A percentile compares a stretch with the other conserved stretches of the same genome.
These are phyloP conservation scores for Selaginella tamariscina DNA, from an alignment of 75 land plant genomes.

Conservation along the genomic window DNA sequence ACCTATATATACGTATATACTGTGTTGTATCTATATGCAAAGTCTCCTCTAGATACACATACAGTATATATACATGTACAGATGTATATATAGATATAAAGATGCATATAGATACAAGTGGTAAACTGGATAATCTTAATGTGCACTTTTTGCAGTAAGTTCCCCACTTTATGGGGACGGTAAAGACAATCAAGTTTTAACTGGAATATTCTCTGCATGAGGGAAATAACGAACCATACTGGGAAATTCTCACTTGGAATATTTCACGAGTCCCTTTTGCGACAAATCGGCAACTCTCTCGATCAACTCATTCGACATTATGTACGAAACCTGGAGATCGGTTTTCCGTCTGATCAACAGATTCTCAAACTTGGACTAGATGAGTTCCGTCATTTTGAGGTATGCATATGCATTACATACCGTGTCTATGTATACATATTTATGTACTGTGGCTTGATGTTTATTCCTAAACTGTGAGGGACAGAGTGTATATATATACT, in stretches of 20 bases:
- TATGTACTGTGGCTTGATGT: too few relatives aligned
- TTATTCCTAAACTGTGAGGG: too few relatives aligned
- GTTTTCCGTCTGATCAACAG: conserved; percentile 23
- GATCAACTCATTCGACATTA: conserved; percentile 39
- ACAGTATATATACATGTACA: too few relatives aligned
- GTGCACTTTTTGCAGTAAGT: conserved; percentile 38
- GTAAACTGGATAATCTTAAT: neutral
- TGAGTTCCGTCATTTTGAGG: too few relatives aligned
- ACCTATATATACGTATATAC: neutral
- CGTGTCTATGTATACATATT: too few relatives aligned
- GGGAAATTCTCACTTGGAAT: conserved; percentile 50
- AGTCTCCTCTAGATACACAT: neutral
- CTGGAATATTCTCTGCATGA: conserved; percentile 40
- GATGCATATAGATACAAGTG: too few relatives aligned
- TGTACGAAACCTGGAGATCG: conserved; percentile 52
- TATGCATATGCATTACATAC: too few relatives aligned
- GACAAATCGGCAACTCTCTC: conserved; percentile 26
- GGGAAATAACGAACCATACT: conserved; percentile 37
- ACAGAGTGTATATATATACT: too few relatives aligned
- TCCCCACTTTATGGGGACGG: too few relatives aligned
- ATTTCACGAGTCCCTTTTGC: conserved; percentile 49
- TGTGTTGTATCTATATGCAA: neutral
- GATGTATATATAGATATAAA: too few relatives aligned
- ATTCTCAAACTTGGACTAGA: neutral
- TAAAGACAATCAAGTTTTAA: too few relatives aligned